Conservation (phyloP, 2,329 filamentous ascomycete genomes). For the Alternaria triticina region DNA sequence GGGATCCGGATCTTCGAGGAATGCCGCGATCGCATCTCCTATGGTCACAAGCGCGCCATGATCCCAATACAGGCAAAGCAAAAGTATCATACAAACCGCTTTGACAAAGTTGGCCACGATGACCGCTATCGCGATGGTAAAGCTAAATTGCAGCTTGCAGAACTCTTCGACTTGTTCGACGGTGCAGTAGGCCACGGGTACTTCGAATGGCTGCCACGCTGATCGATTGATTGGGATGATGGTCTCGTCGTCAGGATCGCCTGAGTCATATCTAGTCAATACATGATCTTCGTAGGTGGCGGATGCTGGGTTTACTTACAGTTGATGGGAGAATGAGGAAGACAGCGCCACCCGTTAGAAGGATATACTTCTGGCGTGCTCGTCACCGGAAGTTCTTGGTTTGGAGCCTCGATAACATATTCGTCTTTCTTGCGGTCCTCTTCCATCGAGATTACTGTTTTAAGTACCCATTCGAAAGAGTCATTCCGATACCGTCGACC, state of each 20-base stretch:
- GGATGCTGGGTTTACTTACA: neutral
- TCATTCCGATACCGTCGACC: neutral
- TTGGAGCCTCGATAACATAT: neutral
- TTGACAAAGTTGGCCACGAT: slow-evolving; percentile 17
- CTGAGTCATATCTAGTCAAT: slow-evolving; percentile 5
- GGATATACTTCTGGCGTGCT: slow-evolving; percentile 1
- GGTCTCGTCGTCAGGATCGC: slow-evolving; percentile 2
- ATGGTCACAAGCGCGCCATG: slow-evolving; percentile 26
- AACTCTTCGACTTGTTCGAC: slow-evolving; percentile 22
- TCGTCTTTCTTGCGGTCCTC: neutral
- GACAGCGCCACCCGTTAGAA: slow-evolving; percentile 22
- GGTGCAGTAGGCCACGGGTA: slow-evolving; percentile 25
- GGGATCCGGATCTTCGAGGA: slow-evolving; percentile 20
- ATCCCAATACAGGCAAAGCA: slow-evolving; percentile 10
- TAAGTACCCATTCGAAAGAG: neutral
- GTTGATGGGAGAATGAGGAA: neutral
- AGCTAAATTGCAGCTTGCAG: slow-evolving; percentile 36
- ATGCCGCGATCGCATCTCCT: slow-evolving; percentile 31
- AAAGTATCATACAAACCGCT: slow-evolving; percentile 10
- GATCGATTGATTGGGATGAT: slow-evolving; percentile 7
- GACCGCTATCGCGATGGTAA: slow-evolving; percentile 24
- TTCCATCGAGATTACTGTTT: neutral
- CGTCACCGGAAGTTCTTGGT: neutral
- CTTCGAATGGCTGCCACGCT: slow-evolving; percentile 18
- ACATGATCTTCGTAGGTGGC: neutral